Evolutionary conservation across 768 basidiomycete genomes (phyloP), one percentile per base, ranked within the genome.

Genomic region (Suillus placidus): DNA sequence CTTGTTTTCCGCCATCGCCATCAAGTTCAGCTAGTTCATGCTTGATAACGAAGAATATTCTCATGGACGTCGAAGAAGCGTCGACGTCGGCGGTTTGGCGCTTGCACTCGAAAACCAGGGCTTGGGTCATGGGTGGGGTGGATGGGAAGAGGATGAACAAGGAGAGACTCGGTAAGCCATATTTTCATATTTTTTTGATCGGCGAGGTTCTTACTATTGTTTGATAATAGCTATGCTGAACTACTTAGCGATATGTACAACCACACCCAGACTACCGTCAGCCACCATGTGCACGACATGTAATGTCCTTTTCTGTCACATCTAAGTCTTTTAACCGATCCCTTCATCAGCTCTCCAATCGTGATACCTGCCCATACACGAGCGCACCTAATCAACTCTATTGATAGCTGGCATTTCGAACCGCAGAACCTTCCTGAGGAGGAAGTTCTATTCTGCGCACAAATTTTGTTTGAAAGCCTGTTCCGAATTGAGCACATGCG

Each of bases 341-440:
- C 49, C 63, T 43, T 72, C 62, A 62, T 74, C 66, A 87, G 84
- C 60, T 81, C 83, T 18, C 83, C 85, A 26, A 76, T 84, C 51
- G 77, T 84, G 65, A 78, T 85, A 32, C 76, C 85, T 37, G 73
- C 76, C 43, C 80, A 80, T 23, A 85, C 83, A 38, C 86, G 93
- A 66, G 73, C 76, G 26, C 82, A 86, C 32, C 84, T 97, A 58
- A 90, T 97, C 70, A 74, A 79, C 26, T 80, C 83, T 0, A 82
- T 97, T 16, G 88, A 90, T 65, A 83, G 82, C 14, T 99, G 97
- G 97, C 81, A 91, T 68, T 99, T 98, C 74, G 91, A 97, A 73
- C 95, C 97, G 5, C 89, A 93, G 77, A 84, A 84, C 45, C 85
- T 97, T 43, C 85, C 88, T 26, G 88, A 93, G 62, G 91, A 92